phyloP scores from a whole-genome alignment of 352 stramenopile genomes.

The Pythium diclinum region DNA sequence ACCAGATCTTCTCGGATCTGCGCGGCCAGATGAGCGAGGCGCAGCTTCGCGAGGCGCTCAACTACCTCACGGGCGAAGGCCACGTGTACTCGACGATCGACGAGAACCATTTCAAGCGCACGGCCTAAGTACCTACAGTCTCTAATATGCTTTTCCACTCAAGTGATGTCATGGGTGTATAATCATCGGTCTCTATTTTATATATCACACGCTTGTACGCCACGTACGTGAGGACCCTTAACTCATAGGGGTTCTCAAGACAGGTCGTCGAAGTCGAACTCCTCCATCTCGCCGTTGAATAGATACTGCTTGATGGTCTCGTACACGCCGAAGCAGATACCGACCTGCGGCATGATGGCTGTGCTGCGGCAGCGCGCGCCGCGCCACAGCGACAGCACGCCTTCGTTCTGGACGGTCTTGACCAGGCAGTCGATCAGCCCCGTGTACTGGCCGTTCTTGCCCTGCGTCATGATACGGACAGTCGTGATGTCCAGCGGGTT shows the following conservation, averaged over 20 bases:
- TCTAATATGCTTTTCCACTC: not conserved
- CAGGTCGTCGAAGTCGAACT: slow-evolving; percentile 58
- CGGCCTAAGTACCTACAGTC: slow-evolving; percentile 39
- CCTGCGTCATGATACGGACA: slow-evolving; percentile 81
- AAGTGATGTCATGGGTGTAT: not conserved
- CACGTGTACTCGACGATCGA: slow-evolving; percentile 92
- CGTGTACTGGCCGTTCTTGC: slow-evolving; percentile 59
- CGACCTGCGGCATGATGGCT: slow-evolving; percentile 71
- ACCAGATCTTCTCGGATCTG: slow-evolving; percentile 71
- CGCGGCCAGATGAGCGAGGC: slow-evolving; percentile 61
- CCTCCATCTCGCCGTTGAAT: slow-evolving; percentile 63
- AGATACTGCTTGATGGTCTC: slow-evolving; percentile 76
- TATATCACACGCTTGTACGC: slow-evolving; percentile 3
- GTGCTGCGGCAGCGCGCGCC: slow-evolving; percentile 65
- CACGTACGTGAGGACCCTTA: not conserved
- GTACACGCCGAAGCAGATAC: slow-evolving; percentile 86
- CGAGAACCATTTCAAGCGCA: slow-evolving; percentile 89
- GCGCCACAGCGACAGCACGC: slow-evolving; percentile 60
- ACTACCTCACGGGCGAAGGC: slow-evolving; percentile 84
- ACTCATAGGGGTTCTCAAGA: not conserved
- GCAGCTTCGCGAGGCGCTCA: slow-evolving; percentile 63
- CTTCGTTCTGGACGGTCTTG: slow-evolving; percentile 55
- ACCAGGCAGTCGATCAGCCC: slow-evolving; percentile 60
- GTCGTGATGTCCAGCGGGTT: slow-evolving; percentile 82
- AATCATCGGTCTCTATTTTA: slow-evolving; percentile 5